Evolutionary conservation across 768 basidiomycete genomes (phyloP).

Genomic region (Hygrophorus pudorinus): DNA sequence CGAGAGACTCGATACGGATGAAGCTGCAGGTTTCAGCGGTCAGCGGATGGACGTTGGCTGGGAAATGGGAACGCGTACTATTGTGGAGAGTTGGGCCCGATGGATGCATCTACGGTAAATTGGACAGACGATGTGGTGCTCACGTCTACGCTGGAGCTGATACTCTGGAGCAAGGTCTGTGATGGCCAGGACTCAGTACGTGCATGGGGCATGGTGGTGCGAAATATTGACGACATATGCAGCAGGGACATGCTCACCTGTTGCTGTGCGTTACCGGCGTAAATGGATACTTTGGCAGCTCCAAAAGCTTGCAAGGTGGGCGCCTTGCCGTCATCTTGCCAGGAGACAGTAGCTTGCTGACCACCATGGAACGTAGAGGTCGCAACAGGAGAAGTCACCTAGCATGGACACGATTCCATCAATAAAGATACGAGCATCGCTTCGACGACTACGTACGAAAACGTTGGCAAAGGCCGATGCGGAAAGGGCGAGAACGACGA

Average conservation of each 20-base stretch:
- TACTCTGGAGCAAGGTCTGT: conserved; percentile 46
- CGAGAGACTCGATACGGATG: conserved; percentile 61
- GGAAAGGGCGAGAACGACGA: conserved; percentile 41
- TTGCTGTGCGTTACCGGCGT: conserved; percentile 46
- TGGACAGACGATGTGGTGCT: conserved; percentile 30
- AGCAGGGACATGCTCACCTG: conserved; percentile 35
- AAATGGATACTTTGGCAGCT: conserved; percentile 42
- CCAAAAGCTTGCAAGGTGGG: conserved; percentile 49
- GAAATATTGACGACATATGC: neutral
- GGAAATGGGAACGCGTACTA: conserved; percentile 36
- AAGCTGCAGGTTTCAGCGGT: conserved; percentile 53
- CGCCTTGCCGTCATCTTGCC: conserved; percentile 43
- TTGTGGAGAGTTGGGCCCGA: conserved; percentile 43
- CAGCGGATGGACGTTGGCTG: conserved; percentile 3
- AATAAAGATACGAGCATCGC: neutral
- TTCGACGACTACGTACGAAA: conserved; percentile 27
- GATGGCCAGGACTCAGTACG: neutral
- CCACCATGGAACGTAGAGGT: conserved; percentile 40
- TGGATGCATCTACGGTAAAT: conserved; percentile 41
- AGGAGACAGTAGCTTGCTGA: conserved; percentile 36
- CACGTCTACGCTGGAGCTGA: conserved; percentile 42
- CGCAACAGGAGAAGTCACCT: conserved; percentile 52
- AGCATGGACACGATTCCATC: neutral
- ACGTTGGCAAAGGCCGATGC: conserved; percentile 46
- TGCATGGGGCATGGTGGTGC: neutral